Base-by-base conservation (phyloP, 257 asterid genomes). In the Solanum pinnatisectum region DNA sequence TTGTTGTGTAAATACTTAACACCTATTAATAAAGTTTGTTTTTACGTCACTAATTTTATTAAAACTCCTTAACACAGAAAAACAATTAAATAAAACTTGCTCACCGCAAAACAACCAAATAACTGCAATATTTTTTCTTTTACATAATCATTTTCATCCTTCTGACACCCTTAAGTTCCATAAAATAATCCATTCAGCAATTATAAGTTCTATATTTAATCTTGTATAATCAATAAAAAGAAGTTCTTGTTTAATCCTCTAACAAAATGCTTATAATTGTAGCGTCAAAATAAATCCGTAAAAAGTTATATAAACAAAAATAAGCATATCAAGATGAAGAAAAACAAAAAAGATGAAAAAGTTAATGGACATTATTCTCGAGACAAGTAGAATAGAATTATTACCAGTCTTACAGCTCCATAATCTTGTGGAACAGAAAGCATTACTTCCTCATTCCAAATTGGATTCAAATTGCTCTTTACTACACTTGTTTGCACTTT, bases 391-490 rank as follows among this genome's bases (percentile, higher is more conserved):
- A 42, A 76, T 84, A 49, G 76, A 63, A 83, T 60, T 52, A 65
- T 88, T 94, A 97, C 99, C 98, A 97, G 93, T 88, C 94, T 96
- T 81, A 97, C 86, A 10, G 95, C 87, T 74, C 99, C 97, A 56
- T 88, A 95, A 70, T 96, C 87, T 87, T 96, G 95, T 86, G 99
- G 99, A 87, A 97, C 98, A 22, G 99, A 97, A 85, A 97, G 98
- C 98, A 95, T 95, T 39, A 97, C 93, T 77, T 96, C 99, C 91
- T 97, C 97, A 63, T 97, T 95, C 99, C 99, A 96, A 82, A 95
- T 90, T 20, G 99, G 99, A 89, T 96, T 97, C 90, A 97, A 91
- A 89, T 95, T 97, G 95, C 99, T 96, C 91, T 85, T 93, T 86
- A 92, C 76, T 81, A 95, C 94, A 36, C 95, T 36, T 20, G 99